phyloP scores from a whole-genome alignment of 805 yeast species.

The Millerozyma miso region DNA sequence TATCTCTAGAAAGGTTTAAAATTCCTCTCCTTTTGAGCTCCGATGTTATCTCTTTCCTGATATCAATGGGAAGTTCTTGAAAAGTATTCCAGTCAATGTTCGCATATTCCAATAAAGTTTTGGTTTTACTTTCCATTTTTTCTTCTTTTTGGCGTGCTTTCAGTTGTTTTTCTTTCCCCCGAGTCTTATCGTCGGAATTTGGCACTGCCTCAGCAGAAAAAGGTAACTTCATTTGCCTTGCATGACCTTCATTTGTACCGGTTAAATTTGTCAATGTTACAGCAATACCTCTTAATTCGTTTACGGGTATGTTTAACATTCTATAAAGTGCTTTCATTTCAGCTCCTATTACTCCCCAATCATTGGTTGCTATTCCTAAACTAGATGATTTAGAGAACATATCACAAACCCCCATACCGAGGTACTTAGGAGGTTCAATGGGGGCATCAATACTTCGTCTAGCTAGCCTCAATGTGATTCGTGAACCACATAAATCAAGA shows the following conservation, averaged over 20 bases:
- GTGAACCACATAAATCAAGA: conserved; percentile 48
- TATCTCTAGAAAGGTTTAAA: neutral
- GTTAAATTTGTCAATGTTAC: conserved; percentile 60
- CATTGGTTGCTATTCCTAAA: conserved; percentile 60
- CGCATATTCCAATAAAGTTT: conserved; percentile 3
- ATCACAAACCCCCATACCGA: conserved; percentile 85
- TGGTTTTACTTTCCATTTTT: neutral
- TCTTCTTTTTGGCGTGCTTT: neutral
- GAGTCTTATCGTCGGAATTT: neutral
- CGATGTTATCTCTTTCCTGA: conserved; percentile 55
- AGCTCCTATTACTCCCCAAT: conserved; percentile 54
- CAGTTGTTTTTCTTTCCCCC: neutral
- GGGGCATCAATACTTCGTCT: conserved; percentile 66
- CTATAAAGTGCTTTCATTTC: conserved; percentile 57
- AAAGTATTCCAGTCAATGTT: conserved; percentile 65
- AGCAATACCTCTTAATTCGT: conserved; percentile 75
- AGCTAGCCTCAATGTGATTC: conserved; percentile 63
- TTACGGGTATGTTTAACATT: conserved; percentile 53
- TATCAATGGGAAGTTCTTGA: conserved; percentile 58
- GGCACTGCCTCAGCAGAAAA: conserved; percentile 4
- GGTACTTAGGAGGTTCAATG: conserved; percentile 64
- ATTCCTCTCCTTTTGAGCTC: conserved; percentile 48
- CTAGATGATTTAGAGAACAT: conserved; percentile 53
- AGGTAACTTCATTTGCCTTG: conserved; percentile 22
- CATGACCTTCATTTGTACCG: conserved; percentile 24